phyloP scores from a whole-genome alignment of 1,284 basidiomycete genomes.

The Melanopsichium pennsylvanicum region DNA sequence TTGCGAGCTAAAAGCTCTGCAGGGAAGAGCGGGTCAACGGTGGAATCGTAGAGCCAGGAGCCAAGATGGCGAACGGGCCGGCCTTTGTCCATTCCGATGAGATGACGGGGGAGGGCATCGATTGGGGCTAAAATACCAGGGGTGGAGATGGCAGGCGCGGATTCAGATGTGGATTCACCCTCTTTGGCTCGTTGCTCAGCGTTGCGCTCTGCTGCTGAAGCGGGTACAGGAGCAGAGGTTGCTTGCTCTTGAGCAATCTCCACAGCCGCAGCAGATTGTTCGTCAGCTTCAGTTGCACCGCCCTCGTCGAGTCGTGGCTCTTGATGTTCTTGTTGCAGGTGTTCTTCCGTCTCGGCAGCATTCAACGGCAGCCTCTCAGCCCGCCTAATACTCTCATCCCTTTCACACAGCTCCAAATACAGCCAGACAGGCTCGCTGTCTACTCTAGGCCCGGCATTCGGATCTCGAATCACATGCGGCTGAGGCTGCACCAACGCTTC shows the following conservation, averaged over 20 bases:
- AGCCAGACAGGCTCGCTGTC: conserved; percentile 64
- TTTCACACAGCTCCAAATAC: conserved; percentile 59
- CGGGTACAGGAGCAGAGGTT: too few species aligned
- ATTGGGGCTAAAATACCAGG: conserved; percentile 19
- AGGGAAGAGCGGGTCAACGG: conserved; percentile 53
- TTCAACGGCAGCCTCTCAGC: conserved; percentile 27
- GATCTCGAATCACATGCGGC: conserved; percentile 37
- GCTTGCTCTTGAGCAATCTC: not conserved
- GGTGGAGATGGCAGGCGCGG: not conserved
- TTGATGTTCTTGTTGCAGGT: too few species aligned
- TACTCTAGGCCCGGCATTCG: conserved; percentile 57
- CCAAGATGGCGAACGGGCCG: conserved; percentile 60
- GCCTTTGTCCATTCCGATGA: conserved; percentile 58
- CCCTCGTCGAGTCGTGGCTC: too few species aligned
- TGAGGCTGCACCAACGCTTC: conserved; percentile 21
- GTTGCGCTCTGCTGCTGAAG: too few species aligned
- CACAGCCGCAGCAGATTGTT: not conserved
- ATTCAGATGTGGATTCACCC: too few species aligned
- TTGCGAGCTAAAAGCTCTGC: conserved; percentile 60
- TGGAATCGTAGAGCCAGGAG: conserved; percentile 59
- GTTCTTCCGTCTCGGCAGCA: too few species aligned
- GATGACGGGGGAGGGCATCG: conserved; percentile 42
- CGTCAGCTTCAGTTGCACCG: not conserved
- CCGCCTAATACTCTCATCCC: conserved; percentile 43
- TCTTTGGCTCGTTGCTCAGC: too few species aligned